These are phyloP conservation scores for Lichtheimia ramosa DNA, from an alignment of 371 early-diverging fungal genomes.

Conservation along the genomic window DNA sequence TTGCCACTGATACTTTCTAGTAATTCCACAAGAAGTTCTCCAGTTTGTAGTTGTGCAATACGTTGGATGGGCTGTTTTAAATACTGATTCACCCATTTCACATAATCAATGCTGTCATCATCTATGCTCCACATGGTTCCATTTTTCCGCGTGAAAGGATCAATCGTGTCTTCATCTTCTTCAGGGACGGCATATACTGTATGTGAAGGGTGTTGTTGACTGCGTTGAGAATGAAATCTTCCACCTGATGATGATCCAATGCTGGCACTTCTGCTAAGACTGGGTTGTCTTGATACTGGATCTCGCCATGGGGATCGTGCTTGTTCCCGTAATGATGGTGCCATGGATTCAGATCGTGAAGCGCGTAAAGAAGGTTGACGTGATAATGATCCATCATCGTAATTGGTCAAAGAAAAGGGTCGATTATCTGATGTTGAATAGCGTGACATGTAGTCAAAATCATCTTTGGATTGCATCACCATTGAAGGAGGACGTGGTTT, in stretches of 20 bases:
- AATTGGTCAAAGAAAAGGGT: no score
- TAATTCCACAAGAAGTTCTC: conserved; percentile 49
- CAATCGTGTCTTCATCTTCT: conserved; percentile 47
- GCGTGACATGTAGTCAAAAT: background rate
- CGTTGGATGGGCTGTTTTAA: conserved; percentile 21
- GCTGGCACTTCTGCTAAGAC: conserved; percentile 6
- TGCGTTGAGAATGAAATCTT: background rate
- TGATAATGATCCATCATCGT: no score
- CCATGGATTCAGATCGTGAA: no score
- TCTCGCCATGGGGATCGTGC: background rate
- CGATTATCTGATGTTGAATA: background rate
- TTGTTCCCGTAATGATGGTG: no score
- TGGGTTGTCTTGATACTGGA: background rate
- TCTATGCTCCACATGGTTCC: background rate
- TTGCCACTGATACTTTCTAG: conserved; percentile 53
- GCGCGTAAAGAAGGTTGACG: no score
- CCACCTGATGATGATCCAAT: background rate
- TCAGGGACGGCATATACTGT: conserved; percentile 17
- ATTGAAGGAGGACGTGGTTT: conserved; percentile 65
- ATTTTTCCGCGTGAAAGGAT: conserved; percentile 27
- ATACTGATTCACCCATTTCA: conserved; percentile 57
- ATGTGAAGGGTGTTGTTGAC: conserved; percentile 4
- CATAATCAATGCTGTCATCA: conserved; percentile 26
- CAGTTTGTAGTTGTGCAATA: conserved; percentile 35
- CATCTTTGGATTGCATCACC: conserved; percentile 25